These are phyloP conservation scores for Penicillium sp. DNA, from an alignment of 2,329 filamentous ascomycete genomes.

Conservation along the genomic window DNA sequence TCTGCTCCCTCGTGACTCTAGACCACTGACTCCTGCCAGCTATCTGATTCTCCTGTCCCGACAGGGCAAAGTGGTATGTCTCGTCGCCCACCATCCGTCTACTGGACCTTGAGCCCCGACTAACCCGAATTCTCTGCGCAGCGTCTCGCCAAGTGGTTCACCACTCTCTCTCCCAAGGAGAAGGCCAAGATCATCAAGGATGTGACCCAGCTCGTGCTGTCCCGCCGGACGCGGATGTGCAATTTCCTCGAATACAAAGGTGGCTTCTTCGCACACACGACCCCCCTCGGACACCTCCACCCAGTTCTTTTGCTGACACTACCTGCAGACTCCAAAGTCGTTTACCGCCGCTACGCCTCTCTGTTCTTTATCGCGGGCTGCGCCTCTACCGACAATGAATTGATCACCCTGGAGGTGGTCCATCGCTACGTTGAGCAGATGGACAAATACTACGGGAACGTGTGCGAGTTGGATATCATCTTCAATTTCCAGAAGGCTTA, in stretches of 20 bases:
- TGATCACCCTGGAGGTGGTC: conserved; percentile 97
- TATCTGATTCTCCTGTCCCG: conserved; percentile 96
- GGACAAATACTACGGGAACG: conserved; percentile 99
- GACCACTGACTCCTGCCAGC: conserved; percentile 53
- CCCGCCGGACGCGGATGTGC: conserved; percentile 96
- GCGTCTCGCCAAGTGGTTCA: conserved; percentile 99
- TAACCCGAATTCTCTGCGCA: conserved; percentile 47
- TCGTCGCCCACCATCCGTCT: conserved; percentile 42
- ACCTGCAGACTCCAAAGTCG: conserved; percentile 84
- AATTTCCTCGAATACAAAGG: conserved; percentile 99
- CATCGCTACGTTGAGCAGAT: conserved; percentile 99
- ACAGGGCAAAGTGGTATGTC: conserved; percentile 95
- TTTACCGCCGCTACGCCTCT: conserved; percentile 97
- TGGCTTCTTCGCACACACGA: conserved; percentile 42
- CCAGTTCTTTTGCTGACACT: neutral
- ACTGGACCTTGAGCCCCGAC: conserved; percentile 23
- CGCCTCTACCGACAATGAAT: conserved; percentile 94
- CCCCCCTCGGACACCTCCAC: conserved; percentile 1
- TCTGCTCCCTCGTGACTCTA: neutral
- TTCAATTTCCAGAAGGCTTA: conserved; percentile 99
- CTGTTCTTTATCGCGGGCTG: conserved; percentile 99
- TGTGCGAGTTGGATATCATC: conserved; percentile 98
- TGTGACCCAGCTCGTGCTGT: conserved; percentile 94
- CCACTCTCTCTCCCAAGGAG: conserved; percentile 92
- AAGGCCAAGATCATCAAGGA: conserved; percentile 99